Evolutionary conservation across 148 eudicot species (phyloP).

Genomic region (Fagopyrum homotropicum): DNA sequence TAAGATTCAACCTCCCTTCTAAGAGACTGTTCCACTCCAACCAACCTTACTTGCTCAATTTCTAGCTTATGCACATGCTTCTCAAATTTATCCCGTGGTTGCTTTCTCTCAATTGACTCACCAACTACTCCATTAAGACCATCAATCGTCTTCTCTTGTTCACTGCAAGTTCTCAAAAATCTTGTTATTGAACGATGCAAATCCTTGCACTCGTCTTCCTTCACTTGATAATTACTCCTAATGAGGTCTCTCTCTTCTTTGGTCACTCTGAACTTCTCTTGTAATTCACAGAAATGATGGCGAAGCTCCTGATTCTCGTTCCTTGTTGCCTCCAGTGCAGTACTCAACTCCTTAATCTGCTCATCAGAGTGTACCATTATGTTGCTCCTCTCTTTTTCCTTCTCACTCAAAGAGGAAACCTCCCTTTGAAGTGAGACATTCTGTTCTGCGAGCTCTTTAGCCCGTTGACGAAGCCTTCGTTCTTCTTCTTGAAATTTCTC

Average conservation of each 20-base stretch:
- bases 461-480: constrained; percentile 79
- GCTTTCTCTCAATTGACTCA: constrained; percentile 46
- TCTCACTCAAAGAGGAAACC: constrained; percentile 60
- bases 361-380: constrained; percentile 32
- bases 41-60: constrained; percentile 68
- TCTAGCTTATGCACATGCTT: constrained; percentile 58
- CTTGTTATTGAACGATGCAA: constrained; percentile 55
- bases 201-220: constrained; percentile 75
- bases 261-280: constrained; percentile 46
- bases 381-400: constrained; percentile 37
- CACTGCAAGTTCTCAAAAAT: constrained; percentile 60
- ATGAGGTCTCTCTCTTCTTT: constrained; percentile 57
- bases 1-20: constrained; percentile 73
- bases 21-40: constrained; percentile 65
- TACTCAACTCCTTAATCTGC: constrained; percentile 47
- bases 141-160: constrained; percentile 79
- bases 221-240: constrained; percentile 46
- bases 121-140: constrained; percentile 55
- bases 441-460: constrained; percentile 91
- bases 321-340: constrained; percentile 42
- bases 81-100: constrained; percentile 35
- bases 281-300: constrained; percentile 36
- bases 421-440: constrained; percentile 90
- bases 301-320: constrained; percentile 54
- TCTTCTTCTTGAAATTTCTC: constrained; percentile 81